Percentiles rank a stretch among this genome's conserved stretches.
phyloP scores from a whole-genome alignment of 2,329 filamentous ascomycete species.

The Allantophomopsis cytisporea region DNA sequence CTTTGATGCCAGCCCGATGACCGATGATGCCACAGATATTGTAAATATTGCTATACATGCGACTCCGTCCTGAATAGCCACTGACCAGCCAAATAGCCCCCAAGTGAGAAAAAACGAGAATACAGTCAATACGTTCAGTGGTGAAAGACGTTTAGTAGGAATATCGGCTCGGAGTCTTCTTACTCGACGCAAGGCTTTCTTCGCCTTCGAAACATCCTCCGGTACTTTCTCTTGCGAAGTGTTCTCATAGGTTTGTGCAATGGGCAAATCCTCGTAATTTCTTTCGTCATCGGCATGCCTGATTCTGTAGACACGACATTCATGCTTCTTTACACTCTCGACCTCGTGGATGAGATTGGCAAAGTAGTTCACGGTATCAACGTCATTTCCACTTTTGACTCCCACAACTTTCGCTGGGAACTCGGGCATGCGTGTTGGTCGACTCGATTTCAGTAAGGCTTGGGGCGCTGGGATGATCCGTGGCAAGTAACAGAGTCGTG shows the following conservation, averaged over 20 bases:
- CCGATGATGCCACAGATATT: constrained; percentile 36
- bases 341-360: constrained; percentile 45
- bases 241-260: too few relatives aligned
- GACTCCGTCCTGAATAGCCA: constrained; percentile 30
- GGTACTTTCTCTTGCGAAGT: too few relatives aligned
- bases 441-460: constrained; percentile 40
- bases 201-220: too few relatives aligned
- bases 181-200: too few relatives aligned
- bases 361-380: constrained; percentile 45
- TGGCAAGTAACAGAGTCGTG: constrained; percentile 40
- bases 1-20: constrained; percentile 41
- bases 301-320: constrained; percentile 34
- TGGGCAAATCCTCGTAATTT: too few relatives aligned
- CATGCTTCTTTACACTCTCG: constrained; percentile 30
- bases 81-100: constrained; percentile 29
- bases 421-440: constrained; percentile 40
- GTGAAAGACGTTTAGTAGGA: constrained; percentile 22
- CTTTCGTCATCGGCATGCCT: too few relatives aligned
- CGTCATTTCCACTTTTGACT: constrained; percentile 39
- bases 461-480: constrained; percentile 49
- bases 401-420: constrained; percentile 39
- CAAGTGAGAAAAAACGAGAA: constrained; percentile 34
- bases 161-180: too few relatives aligned
- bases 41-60: constrained; percentile 35
- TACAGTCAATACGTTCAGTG: constrained; percentile 37